Conservation (phyloP, 1,139 yeast genomes). For the Debaryomyces udenii region DNA sequence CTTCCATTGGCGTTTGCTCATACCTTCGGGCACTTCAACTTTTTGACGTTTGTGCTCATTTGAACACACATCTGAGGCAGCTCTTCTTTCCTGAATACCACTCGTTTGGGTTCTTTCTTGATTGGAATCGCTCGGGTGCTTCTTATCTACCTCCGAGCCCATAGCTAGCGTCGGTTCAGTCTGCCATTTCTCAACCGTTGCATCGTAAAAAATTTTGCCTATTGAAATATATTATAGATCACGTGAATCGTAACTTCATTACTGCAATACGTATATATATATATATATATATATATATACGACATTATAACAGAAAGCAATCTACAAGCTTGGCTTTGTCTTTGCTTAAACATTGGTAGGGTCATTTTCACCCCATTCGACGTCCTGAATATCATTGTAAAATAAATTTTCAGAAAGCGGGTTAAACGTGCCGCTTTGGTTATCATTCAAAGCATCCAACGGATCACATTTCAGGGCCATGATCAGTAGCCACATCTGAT, state of each 20-base stretch:
- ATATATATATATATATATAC: too few species aligned
- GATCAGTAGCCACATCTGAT: slow-evolving; percentile 34
- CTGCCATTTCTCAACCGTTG: too few species aligned
- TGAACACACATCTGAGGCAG: slow-evolving; percentile 1
- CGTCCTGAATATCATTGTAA: not conserved
- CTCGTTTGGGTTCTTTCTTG: too few species aligned
- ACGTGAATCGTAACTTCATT: too few species aligned
- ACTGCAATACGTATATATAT: too few species aligned
- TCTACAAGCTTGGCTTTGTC: too few species aligned
- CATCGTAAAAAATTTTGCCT: too few species aligned
- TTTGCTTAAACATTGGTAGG: too few species aligned
- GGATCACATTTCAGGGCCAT: slow-evolving; percentile 28
- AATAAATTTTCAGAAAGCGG: not conserved
- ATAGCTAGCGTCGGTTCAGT: too few species aligned
- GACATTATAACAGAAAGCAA: too few species aligned
- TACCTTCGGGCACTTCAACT: slow-evolving; percentile 67
- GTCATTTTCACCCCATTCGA: too few species aligned
- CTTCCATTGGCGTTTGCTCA: slow-evolving; percentile 86
- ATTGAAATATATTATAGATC: too few species aligned
- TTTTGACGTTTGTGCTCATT: slow-evolving; percentile 18
- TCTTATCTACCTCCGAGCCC: not conserved
- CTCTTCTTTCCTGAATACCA: not conserved
- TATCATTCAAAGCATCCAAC: slow-evolving; percentile 1
- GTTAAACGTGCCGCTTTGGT: not conserved
- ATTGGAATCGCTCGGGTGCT: not conserved